Conservation (phyloP, 1,284 basidiomycete genomes). For the Leccinum ponderosum region DNA sequence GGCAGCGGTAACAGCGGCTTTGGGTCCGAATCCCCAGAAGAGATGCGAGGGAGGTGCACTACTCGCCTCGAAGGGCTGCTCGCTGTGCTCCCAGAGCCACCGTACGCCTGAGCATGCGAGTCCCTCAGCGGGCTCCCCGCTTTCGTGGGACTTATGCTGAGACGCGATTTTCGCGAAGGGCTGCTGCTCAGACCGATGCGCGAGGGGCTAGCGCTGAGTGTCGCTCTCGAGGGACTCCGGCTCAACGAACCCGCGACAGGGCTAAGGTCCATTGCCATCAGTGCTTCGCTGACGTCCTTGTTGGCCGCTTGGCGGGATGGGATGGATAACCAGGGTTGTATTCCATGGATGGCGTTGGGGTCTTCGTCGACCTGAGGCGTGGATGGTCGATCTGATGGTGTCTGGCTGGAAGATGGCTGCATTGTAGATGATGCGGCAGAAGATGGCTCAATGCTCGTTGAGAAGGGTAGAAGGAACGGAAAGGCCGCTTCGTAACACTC, state of each 20-base stretch:
- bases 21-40: constrained; percentile 14
- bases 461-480: constrained; percentile 46
- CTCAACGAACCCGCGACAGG: constrained; percentile 14
- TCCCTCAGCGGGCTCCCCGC: constrained; percentile 16
- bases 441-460: constrained; percentile 14
- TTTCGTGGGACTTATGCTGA: too few relatives aligned
- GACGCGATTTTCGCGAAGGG: too few relatives aligned
- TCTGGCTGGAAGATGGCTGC: constrained; percentile 9
- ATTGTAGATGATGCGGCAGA: constrained; percentile 6
- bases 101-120: constrained; percentile 5
- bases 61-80: constrained; percentile 27
- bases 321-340: constrained; percentile 37
- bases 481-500: constrained; percentile 87
- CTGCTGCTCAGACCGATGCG: constrained; percentile 19
- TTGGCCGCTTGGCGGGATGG: constrained; percentile 19
- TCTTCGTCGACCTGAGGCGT: constrained; percentile 23
- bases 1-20: neutral
- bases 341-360: constrained; percentile 9
- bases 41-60: constrained; percentile 26
- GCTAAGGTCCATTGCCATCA: constrained; percentile 44
- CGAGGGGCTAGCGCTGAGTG: constrained; percentile 33
- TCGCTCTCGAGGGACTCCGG: constrained; percentile 27
- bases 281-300: constrained; percentile 29
- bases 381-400: constrained; percentile 18
- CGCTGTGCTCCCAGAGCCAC: constrained; percentile 14